Evolutionary conservation across 176 grass and related monocot species (phyloP).

Genomic region (Alloteropsis semialata): DNA sequence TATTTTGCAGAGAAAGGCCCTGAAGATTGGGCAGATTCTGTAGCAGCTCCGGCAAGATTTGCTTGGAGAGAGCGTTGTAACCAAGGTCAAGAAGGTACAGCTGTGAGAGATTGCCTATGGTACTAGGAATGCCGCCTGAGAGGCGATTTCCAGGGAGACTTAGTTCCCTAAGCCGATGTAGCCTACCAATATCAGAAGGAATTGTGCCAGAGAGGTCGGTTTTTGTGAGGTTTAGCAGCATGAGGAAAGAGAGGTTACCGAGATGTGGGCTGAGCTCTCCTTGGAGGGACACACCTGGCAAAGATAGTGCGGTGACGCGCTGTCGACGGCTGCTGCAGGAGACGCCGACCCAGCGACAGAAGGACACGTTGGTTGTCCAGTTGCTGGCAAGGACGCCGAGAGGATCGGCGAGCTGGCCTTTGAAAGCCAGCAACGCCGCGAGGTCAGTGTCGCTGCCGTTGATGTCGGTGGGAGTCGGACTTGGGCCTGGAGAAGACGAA

Average conservation of each 20-base stretch:
- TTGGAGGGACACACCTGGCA: not conserved
- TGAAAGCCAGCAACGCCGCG: not conserved
- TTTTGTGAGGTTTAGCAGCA: not conserved
- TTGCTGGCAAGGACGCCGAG: not conserved
- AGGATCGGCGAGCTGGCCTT: not conserved
- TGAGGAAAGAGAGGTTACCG: slow-evolving; percentile 39
- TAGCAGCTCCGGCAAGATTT: not conserved
- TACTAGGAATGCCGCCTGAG: not conserved
- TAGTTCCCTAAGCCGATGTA: not conserved
- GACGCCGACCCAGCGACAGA: slow-evolving; percentile 9
- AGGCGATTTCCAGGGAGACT: not conserved
- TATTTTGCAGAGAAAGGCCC: not conserved
- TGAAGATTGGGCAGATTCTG: not conserved
- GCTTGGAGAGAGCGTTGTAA: not conserved
- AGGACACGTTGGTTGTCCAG: too few species aligned
- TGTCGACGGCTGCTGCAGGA: not conserved
- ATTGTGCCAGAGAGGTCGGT: not conserved
- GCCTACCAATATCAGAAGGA: not conserved
- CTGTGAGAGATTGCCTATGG: slow-evolving; percentile 13
- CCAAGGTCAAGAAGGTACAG: not conserved
- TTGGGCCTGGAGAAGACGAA: not conserved
- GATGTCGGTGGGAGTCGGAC: not conserved
- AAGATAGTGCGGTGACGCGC: not conserved
- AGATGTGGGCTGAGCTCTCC: not conserved
- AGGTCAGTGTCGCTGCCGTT: not conserved